Evolutionary conservation across 768 basidiomycete genomes (phyloP).

Genomic region (Mycena olivaceomarginata): DNA sequence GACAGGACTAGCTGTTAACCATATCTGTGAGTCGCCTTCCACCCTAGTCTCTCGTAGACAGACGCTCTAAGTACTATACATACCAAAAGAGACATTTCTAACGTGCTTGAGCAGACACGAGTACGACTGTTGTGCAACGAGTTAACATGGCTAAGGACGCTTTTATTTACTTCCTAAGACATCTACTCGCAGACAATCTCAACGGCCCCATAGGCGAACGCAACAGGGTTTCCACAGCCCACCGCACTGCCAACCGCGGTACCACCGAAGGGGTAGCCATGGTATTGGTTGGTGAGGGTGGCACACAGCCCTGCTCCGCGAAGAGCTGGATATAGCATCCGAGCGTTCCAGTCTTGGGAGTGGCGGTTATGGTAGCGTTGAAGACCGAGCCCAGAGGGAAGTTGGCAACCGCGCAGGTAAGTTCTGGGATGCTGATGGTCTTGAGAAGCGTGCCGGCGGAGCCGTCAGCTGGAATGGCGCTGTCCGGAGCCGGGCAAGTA

Average conservation of each 20-base stretch:
- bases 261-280: slow-evolving; percentile 21
- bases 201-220: slow-evolving; percentile 4
- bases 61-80: too few relatives aligned
- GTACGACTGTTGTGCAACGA: slow-evolving; percentile 21
- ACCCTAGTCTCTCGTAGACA: too few relatives aligned
- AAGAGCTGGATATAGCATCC: neutral
- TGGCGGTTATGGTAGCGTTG: slow-evolving; percentile 9
- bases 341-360: slow-evolving; percentile 18
- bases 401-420: slow-evolving; percentile 14
- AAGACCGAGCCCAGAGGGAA: slow-evolving; percentile 11
- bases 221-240: slow-evolving; percentile 23
- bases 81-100: neutral
- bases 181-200: too few relatives aligned
- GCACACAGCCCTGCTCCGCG: slow-evolving; percentile 4
- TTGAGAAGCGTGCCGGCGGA: slow-evolving; percentile 21
- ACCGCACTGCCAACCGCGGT: slow-evolving; percentile 12
- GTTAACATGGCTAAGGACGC: slow-evolving; percentile 25
- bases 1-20: too few relatives aligned
- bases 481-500: slow-evolving; percentile 18
- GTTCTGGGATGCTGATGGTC: slow-evolving; percentile 7
- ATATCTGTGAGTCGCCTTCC: too few relatives aligned
- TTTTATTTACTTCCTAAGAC: neutral
- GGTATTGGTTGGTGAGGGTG: slow-evolving; percentile 12
- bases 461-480: slow-evolving; percentile 19
- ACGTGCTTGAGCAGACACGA: slow-evolving; percentile 19